A percentile compares a stretch with the other conserved stretches of the same genome.
These are phyloP conservation scores for Hypomontagnella monticulosa DNA, from an alignment of 495 filamentous ascomycete species.

Conservation along the genomic window DNA sequence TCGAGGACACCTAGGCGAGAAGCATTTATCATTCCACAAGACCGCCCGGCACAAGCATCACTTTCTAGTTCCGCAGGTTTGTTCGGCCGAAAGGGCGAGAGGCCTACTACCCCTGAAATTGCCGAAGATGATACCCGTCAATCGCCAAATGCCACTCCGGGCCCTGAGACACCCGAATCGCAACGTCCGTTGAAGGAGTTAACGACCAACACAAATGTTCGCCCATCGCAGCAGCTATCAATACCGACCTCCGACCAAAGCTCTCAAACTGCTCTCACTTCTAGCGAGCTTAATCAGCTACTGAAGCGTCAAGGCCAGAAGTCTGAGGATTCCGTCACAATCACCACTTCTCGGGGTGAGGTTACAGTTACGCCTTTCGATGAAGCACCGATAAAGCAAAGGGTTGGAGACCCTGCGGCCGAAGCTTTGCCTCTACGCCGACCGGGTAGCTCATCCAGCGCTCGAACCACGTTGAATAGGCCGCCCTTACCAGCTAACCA, in stretches of 20 bases:
- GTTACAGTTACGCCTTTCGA: constrained; percentile 28
- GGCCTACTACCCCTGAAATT: constrained; percentile 51
- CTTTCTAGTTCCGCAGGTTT: constrained; percentile 49
- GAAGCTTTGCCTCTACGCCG: constrained; percentile 53
- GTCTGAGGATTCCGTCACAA: constrained; percentile 19
- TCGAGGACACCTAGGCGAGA: constrained; percentile 58
- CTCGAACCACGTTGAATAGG: constrained; percentile 45
- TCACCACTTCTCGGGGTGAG: constrained; percentile 39
- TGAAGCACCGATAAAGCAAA: constrained; percentile 49
- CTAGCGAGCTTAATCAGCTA: constrained; percentile 74
- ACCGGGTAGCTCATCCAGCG: constrained; percentile 77
- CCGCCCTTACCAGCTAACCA: constrained; percentile 87
- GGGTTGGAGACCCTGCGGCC: constrained; percentile 33
- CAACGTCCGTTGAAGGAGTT: constrained; percentile 55
- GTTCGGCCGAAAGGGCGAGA: constrained; percentile 56
- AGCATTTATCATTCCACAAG: constrained; percentile 59
- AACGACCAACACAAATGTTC: constrained; percentile 50
- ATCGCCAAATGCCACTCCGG: constrained; percentile 49
- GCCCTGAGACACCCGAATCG: constrained; percentile 52
- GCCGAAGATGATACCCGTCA: constrained; percentile 67
- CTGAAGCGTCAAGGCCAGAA: constrained; percentile 52
- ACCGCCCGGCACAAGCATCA: constrained; percentile 28
- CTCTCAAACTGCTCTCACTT: constrained; percentile 78
- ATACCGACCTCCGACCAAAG: constrained; percentile 68
- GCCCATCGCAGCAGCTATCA: constrained; percentile 47